Percentiles rank a stretch among this genome's conserved stretches.
Evolutionary conservation across 225 moss, liverwort and hornwort species (phyloP).

Genomic region (Asterella californica): DNA sequence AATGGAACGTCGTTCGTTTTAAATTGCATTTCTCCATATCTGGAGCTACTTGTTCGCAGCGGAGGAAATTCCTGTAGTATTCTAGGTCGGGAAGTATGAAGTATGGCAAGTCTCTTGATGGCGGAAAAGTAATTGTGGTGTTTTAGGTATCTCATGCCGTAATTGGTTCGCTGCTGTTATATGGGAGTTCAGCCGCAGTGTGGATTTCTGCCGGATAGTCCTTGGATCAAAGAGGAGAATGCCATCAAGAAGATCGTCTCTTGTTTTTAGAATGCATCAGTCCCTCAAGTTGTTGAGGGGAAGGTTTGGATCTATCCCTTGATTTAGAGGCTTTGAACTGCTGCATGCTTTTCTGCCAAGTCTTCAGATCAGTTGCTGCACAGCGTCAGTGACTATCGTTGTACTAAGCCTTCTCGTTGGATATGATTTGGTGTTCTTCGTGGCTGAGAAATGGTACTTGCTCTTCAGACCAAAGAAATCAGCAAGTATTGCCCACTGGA

Average conservation of each 20-base stretch:
- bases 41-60: not conserved
- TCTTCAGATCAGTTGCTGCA: not conserved
- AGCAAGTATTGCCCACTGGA: conserved; percentile 84
- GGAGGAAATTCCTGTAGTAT: too few species aligned
- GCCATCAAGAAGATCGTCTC: conserved; percentile 51
- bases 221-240: conserved; percentile 48
- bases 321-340: too few species aligned
- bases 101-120: not conserved
- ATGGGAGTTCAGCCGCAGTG: conserved; percentile 72
- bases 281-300: conserved; percentile 63
- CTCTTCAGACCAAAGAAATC: conserved; percentile 51
- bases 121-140: too few species aligned
- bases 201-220: conserved; percentile 66
- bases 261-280: conserved; percentile 71
- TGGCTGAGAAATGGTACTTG: not conserved
- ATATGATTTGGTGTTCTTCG: not conserved
- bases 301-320: conserved; percentile 52
- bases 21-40: too few species aligned
- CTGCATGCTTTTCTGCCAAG: not conserved
- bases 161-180: not conserved
- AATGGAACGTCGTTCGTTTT: too few species aligned
- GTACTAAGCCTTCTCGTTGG: not conserved
- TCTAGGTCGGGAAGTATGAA: too few species aligned
- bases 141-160: not conserved
- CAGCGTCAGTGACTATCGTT: too few species aligned